Conservation (phyloP, 2,329 filamentous ascomycete genomes). For the Taxawa tesnikishii region DNA sequence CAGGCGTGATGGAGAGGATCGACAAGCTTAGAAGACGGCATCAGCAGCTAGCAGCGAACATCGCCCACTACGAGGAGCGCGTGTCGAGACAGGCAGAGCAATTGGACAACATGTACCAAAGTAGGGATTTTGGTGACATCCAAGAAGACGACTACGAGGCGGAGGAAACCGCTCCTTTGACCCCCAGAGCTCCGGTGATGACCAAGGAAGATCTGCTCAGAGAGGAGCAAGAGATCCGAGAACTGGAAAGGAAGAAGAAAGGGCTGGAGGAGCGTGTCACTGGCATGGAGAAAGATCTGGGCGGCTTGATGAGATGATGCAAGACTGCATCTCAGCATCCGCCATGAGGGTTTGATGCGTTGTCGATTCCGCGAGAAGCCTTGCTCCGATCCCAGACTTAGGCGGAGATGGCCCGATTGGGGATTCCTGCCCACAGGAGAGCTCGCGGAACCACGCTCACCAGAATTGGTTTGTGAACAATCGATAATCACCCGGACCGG, state of each 20-base stretch:
- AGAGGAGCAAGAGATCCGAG: conserved; percentile 57
- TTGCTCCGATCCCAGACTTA: no score
- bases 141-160: conserved; percentile 44
- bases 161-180: conserved; percentile 33
- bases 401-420: no score
- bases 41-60: conserved; percentile 57
- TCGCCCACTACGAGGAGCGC: conserved; percentile 67
- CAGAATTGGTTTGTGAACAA: no score
- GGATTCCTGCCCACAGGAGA: no score
- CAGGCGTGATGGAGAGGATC: conserved; percentile 69
- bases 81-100: conserved; percentile 66
- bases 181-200: conserved; percentile 27
- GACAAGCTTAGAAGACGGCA: conserved; percentile 58
- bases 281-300: conserved; percentile 57
- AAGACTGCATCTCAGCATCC: no score
- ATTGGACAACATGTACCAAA: conserved; percentile 55
- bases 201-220: conserved; percentile 57
- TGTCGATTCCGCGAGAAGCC: no score
- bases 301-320: conserved; percentile 45
- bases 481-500: no score
- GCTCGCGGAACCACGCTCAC: no score
- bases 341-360: no score
- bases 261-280: conserved; percentile 51
- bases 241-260: conserved; percentile 51
- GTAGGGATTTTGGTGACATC: conserved; percentile 12